A percentile compares a stretch with the other conserved stretches of the same genome.
phyloP scores from a whole-genome alignment of 441 rosid genomes.

The Euphorbia corollata region DNA sequence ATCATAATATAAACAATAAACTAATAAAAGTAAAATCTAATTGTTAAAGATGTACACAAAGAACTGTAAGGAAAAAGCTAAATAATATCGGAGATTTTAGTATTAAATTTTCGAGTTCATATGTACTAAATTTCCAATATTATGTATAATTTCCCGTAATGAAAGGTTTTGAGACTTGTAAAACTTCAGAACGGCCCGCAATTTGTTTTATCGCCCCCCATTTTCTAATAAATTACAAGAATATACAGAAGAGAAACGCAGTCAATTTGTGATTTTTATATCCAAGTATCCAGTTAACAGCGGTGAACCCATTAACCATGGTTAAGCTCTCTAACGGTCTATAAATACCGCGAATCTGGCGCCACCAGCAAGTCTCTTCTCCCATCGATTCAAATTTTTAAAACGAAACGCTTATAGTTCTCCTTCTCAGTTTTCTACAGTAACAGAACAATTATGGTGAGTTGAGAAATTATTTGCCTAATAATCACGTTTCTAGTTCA shows the following conservation, averaged over 20 bases:
- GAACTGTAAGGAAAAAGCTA: no score
- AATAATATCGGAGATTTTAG: no score
- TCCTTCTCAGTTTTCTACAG: slow-evolving; percentile 15
- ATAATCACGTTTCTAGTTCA: slow-evolving; percentile 8
- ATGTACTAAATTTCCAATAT: no score
- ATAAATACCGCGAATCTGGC: slow-evolving; percentile 21
- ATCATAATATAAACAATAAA: no score
- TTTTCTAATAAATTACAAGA: neutral
- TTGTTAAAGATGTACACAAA: no score
- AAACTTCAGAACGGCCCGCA: no score
- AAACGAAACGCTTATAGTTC: slow-evolving; percentile 13
- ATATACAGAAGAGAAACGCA: neutral
- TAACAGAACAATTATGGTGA: slow-evolving; percentile 44
- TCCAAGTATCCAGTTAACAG: slow-evolving; percentile 9
- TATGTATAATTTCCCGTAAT: no score
- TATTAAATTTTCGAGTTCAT: no score
- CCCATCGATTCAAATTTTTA: slow-evolving; percentile 27
- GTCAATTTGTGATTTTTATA: neutral
- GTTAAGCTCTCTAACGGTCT: slow-evolving; percentile 20
- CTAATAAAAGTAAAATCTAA: no score
- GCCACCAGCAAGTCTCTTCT: slow-evolving; percentile 18
- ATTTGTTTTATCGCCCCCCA: neutral
- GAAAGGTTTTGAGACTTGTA: no score
- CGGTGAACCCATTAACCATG: slow-evolving; percentile 19
- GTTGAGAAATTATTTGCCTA: slow-evolving; percentile 15